Base-by-base conservation (phyloP, 257 asterid species). In the Solanum ossicruentum region DNA sequence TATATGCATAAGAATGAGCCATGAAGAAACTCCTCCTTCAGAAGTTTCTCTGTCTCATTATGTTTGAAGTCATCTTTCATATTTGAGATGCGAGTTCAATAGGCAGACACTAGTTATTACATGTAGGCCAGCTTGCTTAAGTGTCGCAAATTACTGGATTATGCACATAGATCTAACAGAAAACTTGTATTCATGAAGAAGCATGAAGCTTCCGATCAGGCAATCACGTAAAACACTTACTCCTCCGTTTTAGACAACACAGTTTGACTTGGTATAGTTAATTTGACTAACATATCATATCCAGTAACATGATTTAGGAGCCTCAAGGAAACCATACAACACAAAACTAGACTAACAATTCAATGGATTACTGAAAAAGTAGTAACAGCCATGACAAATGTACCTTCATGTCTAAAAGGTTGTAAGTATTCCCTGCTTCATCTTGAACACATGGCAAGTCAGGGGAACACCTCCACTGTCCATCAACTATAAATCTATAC, bases 381-480 rank as follows among this genome's bases (percentile, higher is more conserved):
- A 78, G 16, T 52, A 52, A 78, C 47, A 78, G 45, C 11, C 11
- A 52, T 26, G 63, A 77, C 49, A 82, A 54, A 36, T 23, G 28
- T 85, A 95, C 99, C 98, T 97, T 92, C 94, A 97, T 89, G 90
- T 97, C 98, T 82, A 97, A 92, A 86, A 93, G 90, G 91, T 97
- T 97, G 81, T 88, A 93, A 77, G 93, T 90, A 88, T 89, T 92
- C 89, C 99, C 98, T 7, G 97, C 88, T 83, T 93, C 98, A 84
- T 95, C 98, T 85, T 90, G 94, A 41, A 89, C 93, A 91, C 96
- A 92, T 12, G 96, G 97, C 88, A 86, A 89, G 84, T 97, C 98
- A 20, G 96, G 94, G 81, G 97, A 89, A 88, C 93, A 90, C 89
- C 94, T 91, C 94, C 94, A 90, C 51, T 94, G 94, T 63, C 98